phyloP scores from a whole-genome alignment of 257 asterid species.

The Ehretia macrophylla region DNA sequence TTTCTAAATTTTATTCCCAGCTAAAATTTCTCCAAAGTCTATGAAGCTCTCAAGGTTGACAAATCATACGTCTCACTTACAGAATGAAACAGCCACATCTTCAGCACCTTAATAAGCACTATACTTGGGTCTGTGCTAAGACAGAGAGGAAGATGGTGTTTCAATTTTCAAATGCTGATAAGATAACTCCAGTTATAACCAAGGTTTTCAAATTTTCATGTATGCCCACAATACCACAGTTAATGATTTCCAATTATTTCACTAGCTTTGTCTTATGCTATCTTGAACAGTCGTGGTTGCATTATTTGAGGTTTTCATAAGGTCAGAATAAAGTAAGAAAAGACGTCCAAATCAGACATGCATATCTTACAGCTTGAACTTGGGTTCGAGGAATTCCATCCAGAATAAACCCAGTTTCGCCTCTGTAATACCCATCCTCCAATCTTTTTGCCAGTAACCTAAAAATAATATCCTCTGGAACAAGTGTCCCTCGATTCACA shows the following conservation, averaged over 20 bases:
- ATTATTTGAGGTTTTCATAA: too few species aligned
- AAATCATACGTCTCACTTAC: too few species aligned
- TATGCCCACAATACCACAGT: too few species aligned
- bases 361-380: slow-evolving; percentile 66
- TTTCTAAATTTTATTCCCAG: too few species aligned
- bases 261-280: neutral
- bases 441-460: slow-evolving; percentile 71
- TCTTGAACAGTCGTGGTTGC: neutral
- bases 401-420: slow-evolving; percentile 86
- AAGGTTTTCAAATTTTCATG: neutral
- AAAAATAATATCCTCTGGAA: slow-evolving; percentile 70
- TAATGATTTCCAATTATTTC: too few species aligned
- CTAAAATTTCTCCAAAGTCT: too few species aligned
- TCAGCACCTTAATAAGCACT: too few species aligned
- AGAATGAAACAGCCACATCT: neutral
- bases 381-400: slow-evolving; percentile 82
- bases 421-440: slow-evolving; percentile 72
- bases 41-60: neutral
- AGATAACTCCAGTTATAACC: too few species aligned
- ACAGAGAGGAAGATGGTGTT: too few species aligned
- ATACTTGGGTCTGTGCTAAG: neutral
- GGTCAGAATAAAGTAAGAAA: neutral
- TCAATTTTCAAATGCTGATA: too few species aligned
- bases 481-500: slow-evolving; percentile 66
- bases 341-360: too few species aligned